Conservation (phyloP, 108 stramenopile genomes). For the Fistulifera pelliculosa region DNA sequence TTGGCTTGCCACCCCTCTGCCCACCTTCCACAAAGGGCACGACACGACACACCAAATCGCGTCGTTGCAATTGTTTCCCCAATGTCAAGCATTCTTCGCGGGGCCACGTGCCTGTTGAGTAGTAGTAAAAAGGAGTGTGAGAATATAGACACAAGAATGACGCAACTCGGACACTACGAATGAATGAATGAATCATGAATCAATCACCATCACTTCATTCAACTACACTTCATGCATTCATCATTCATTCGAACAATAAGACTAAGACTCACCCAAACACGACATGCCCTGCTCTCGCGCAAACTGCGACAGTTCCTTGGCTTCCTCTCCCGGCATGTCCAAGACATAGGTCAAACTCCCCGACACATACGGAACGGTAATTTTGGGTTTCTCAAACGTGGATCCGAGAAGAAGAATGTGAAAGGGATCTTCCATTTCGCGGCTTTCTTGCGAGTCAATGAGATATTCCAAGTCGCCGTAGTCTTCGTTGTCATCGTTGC, state of each 20-base stretch:
- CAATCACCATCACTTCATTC: no score
- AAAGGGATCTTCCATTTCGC: conserved; percentile 70
- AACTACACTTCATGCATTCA: no score
- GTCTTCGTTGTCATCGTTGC: conserved; percentile 28
- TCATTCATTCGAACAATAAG: no score
- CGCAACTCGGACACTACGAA: no score
- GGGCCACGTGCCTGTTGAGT: conserved; percentile 39
- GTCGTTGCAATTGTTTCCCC: conserved; percentile 48
- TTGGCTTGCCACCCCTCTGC: conserved; percentile 78
- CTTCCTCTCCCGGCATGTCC: conserved; percentile 67
- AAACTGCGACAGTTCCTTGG: conserved; percentile 44
- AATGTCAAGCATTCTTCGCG: conserved; percentile 61
- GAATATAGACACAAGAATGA: no score
- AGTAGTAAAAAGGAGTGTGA: no score
- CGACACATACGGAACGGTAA: conserved; percentile 64
- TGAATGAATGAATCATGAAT: no score
- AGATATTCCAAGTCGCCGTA: conserved; percentile 58
- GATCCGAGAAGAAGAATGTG: conserved; percentile 67
- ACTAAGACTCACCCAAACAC: conserved; percentile 50
- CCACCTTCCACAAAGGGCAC: conserved; percentile 71
- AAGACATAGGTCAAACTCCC: conserved; percentile 57
- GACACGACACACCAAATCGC: conserved; percentile 67
- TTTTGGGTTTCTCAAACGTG: conserved; percentile 58
- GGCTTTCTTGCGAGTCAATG: conserved; percentile 36
- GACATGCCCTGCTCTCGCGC: conserved; percentile 53